Conservation (phyloP, 2,329 filamentous ascomycete species). For the Alternaria incomplexa region DNA sequence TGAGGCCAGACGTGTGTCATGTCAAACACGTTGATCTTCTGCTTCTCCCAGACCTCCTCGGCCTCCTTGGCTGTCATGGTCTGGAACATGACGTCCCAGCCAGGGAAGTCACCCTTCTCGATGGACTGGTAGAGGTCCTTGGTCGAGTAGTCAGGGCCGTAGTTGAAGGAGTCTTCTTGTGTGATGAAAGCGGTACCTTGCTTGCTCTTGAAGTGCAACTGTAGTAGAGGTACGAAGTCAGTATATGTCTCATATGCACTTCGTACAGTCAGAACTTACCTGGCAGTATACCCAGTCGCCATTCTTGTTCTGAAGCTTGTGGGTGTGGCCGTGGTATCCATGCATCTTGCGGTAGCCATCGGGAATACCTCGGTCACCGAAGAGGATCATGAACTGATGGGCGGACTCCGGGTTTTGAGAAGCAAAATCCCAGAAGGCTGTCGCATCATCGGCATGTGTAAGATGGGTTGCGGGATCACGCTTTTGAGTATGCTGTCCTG, state of each 20-base stretch:
- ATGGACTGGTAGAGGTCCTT: conserved; percentile 61
- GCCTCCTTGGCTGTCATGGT: conserved; percentile 61
- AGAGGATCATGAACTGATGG: conserved; percentile 61
- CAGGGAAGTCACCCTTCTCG: conserved; percentile 59
- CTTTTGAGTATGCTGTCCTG: conserved; percentile 68
- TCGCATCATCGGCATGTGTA: conserved; percentile 67
- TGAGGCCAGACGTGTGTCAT: conserved; percentile 63
- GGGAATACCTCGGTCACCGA: conserved; percentile 62
- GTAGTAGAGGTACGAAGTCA: too few species aligned
- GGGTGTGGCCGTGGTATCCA: conserved; percentile 59
- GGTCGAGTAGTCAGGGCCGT: conserved; percentile 60
- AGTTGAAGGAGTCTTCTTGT: conserved; percentile 57
- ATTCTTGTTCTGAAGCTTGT: conserved; percentile 61
- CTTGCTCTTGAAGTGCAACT: conserved; percentile 61
- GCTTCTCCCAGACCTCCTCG: conserved; percentile 59
- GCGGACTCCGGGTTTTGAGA: conserved; percentile 61
- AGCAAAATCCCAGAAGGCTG: conserved; percentile 71
- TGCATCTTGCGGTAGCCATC: conserved; percentile 64
- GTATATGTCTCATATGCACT: too few species aligned
- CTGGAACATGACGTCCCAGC: conserved; percentile 59
- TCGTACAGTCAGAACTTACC: too few species aligned
- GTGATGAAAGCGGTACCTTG: conserved; percentile 61
- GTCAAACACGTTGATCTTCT: conserved; percentile 62
- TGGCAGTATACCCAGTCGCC: conserved; percentile 60
- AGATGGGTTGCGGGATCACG: conserved; percentile 73